Percentiles rank a stretch among this genome's conserved stretches.
Evolutionary conservation across 257 asterid species (phyloP).

Genomic region (Nemophila menziesii): DNA sequence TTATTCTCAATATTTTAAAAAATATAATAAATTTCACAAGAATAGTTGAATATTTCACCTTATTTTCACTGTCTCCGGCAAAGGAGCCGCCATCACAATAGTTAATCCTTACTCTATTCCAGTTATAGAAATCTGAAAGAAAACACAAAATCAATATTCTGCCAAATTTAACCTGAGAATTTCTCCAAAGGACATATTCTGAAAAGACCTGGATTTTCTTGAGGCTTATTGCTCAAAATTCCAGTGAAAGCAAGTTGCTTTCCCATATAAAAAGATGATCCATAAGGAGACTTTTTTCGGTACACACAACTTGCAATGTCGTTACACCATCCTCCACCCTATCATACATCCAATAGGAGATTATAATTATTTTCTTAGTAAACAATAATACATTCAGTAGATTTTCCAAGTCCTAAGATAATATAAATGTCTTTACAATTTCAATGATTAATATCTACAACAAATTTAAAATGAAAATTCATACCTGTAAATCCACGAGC

Average conservation of each 20-base stretch:
- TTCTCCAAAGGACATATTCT: background rate
- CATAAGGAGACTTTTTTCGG: slow-evolving; percentile 71
- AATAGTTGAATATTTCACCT: slow-evolving; percentile 28
- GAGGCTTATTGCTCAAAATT: slow-evolving; percentile 74
- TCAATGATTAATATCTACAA: too few species aligned
- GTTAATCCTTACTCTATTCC: slow-evolving; percentile 91
- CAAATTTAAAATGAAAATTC: slow-evolving; percentile 10
- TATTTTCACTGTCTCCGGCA: slow-evolving; percentile 72
- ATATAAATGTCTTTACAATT: too few species aligned
- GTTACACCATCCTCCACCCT: slow-evolving; percentile 99
- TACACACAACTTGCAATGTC: slow-evolving; percentile 50
- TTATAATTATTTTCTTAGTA: background rate
- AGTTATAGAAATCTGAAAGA: slow-evolving; percentile 73
- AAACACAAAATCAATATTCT: slow-evolving; percentile 7
- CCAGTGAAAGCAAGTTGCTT: slow-evolving; percentile 61
- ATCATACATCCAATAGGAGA: slow-evolving; percentile 16
- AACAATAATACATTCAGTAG: too few species aligned
- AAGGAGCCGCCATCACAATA: slow-evolving; percentile 97
- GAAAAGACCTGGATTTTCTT: slow-evolving; percentile 77
- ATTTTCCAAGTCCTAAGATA: too few species aligned
- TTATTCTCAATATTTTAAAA: too few species aligned
- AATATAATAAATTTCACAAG: background rate
- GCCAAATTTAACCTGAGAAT: background rate
- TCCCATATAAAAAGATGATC: slow-evolving; percentile 73
- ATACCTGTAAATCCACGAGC: slow-evolving; percentile 90